phyloP scores from a whole-genome alignment of 23 red algal species.

The Gracilaria vermiculophylla region DNA sequence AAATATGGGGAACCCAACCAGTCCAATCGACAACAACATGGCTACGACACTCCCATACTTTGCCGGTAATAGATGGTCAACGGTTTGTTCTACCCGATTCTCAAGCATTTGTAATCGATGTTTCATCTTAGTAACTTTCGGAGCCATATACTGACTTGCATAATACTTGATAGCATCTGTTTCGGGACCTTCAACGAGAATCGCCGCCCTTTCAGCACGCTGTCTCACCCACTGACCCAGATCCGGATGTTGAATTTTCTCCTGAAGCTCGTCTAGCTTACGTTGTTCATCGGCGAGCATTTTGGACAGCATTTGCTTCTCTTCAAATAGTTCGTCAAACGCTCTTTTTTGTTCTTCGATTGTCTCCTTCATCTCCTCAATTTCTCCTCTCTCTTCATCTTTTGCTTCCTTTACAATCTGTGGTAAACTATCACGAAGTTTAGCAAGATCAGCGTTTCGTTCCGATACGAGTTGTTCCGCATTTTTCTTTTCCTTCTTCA shows the following conservation, averaged over 20 bases:
- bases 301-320: constrained; percentile 56
- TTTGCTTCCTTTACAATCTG: constrained; percentile 17
- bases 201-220: constrained; percentile 45
- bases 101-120: constrained; percentile 37
- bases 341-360: constrained; percentile 59
- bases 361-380: constrained; percentile 37
- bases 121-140: constrained; percentile 52
- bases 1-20: constrained; percentile 64
- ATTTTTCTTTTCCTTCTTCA: background rate
- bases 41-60: constrained; percentile 65
- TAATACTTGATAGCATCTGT: constrained; percentile 66
- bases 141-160: constrained; percentile 64
- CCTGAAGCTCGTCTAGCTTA: constrained; percentile 46
- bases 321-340: constrained; percentile 65
- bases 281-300: constrained; percentile 53
- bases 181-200: constrained; percentile 50
- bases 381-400: constrained; percentile 35
- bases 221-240: constrained; percentile 46
- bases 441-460: background rate
- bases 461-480: background rate
- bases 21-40: constrained; percentile 10
- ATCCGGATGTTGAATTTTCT: constrained; percentile 62
- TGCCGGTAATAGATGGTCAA: constrained; percentile 49
- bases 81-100: constrained; percentile 41
- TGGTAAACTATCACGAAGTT: background rate